Percentiles rank a stretch among this genome's conserved stretches.
These are phyloP conservation scores for Mucuna pruriens DNA, from an alignment of 306 rosid species.

Conservation along the genomic window DNA sequence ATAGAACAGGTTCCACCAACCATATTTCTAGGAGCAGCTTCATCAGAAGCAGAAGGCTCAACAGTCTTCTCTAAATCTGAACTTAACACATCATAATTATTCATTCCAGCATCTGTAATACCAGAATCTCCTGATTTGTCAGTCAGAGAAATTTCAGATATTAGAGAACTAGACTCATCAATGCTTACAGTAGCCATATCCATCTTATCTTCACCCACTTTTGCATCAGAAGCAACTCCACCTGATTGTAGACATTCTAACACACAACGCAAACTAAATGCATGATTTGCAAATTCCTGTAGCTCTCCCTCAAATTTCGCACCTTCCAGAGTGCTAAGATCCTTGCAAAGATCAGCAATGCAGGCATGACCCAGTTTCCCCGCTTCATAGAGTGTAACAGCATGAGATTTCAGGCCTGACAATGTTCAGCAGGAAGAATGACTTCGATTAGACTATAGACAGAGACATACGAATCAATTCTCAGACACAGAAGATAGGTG, in stretches of 20 bases:
- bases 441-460: conserved; percentile 29
- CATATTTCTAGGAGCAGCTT: conserved; percentile 42
- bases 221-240: conserved; percentile 66
- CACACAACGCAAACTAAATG: conserved; percentile 93
- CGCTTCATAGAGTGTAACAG: conserved; percentile 96
- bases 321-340: conserved; percentile 90
- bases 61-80: conserved; percentile 38
- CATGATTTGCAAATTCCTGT: conserved; percentile 99
- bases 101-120: conserved; percentile 40
- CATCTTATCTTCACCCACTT: conserved; percentile 58
- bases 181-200: conserved; percentile 47
- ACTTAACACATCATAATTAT: conserved; percentile 47
- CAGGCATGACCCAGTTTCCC: conserved; percentile 94
- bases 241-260: conserved; percentile 93
- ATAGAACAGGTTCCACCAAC: conserved; percentile 50
- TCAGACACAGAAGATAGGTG: background rate
- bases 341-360: conserved; percentile 93
- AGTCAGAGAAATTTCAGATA: conserved; percentile 52
- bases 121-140: conserved; percentile 46
- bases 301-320: conserved; percentile 96
- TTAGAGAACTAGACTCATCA: conserved; percentile 54
- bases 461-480: background rate
- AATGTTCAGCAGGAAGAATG: conserved; percentile 27
- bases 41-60: conserved; percentile 54
- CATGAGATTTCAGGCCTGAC: conserved; percentile 97